A percentile compares a stretch with the other conserved stretches of the same genome.
Conservation (phyloP, 2,329 filamentous ascomycete genomes). For the Phaeosphaeria sp. region DNA sequence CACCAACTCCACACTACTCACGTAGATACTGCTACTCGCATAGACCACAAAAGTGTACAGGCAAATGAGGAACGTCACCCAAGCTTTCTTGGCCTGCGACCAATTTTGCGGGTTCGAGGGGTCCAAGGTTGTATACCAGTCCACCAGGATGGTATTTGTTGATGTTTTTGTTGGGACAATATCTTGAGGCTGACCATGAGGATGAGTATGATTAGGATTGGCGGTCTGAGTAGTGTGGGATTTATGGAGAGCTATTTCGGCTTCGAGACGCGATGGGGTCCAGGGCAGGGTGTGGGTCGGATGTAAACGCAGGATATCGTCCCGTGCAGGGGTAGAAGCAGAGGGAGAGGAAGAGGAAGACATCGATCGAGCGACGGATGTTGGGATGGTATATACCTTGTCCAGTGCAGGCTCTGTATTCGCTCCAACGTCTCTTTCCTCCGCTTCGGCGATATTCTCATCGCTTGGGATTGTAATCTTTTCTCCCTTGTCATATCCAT, state of each 20-base stretch:
- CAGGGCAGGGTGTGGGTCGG: not conserved
- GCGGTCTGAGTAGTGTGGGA: not conserved
- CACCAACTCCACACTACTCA: conserved; percentile 33
- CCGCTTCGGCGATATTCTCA: no score
- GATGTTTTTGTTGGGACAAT: not conserved
- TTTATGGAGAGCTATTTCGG: not conserved
- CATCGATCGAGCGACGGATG: not conserved
- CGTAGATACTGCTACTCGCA: conserved; percentile 60
- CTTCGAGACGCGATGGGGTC: not conserved
- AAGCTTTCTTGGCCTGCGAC: conserved; percentile 49
- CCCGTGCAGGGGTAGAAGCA: not conserved
- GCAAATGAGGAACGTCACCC: conserved; percentile 56
- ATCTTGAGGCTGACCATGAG: no score
- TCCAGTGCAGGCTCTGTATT: not conserved
- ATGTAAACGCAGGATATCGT: not conserved
- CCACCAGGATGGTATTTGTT: not conserved
- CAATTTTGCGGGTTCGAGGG: conserved; percentile 40
- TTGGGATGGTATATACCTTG: not conserved
- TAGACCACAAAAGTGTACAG: conserved; percentile 61
- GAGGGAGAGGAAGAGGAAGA: not conserved
- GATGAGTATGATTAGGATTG: not conserved
- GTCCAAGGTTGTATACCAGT: conserved; percentile 1
- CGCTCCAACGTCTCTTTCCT: no score
- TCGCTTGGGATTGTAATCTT: not conserved
- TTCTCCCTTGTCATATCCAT: not conserved